Evolutionary conservation across 495 filamentous ascomycete species (phyloP).

Genomic region (Patellaria atrata): DNA sequence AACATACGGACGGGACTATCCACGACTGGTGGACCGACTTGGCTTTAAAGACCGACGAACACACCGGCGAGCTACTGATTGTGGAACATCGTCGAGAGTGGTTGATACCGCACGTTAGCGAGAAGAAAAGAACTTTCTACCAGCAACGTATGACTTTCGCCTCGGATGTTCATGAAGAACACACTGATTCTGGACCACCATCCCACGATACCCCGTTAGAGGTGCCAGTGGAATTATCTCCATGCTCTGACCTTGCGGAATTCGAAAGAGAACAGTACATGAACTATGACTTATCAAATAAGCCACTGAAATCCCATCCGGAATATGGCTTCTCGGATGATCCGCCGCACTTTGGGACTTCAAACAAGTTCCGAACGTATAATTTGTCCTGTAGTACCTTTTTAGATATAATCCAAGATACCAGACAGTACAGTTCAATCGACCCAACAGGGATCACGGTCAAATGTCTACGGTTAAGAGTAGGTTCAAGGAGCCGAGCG

Average conservation of each 20-base stretch:
- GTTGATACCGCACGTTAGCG: constrained; percentile 42
- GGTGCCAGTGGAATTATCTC: constrained; percentile 5
- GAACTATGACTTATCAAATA: constrained; percentile 10
- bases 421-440: constrained; percentile 11
- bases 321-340: no score
- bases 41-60: constrained; percentile 48
- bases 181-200: not conserved
- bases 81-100: constrained; percentile 62
- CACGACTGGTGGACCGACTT: constrained; percentile 65
- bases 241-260: no score
- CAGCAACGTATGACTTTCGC: constrained; percentile 41
- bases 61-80: constrained; percentile 43
- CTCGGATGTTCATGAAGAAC: constrained; percentile 16
- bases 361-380: constrained; percentile 20
- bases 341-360: not conserved
- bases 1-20: constrained; percentile 59
- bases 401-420: constrained; percentile 23
- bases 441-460: not conserved
- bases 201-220: constrained; percentile 4
- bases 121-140: constrained; percentile 55
- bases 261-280: constrained; percentile 13
- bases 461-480: constrained; percentile 15
- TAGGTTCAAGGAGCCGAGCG: constrained; percentile 13
- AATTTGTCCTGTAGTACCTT: constrained; percentile 18
- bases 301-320: constrained; percentile 13